A percentile compares a stretch with the other conserved stretches of the same genome.
Evolutionary conservation across 2,329 filamentous ascomycete genomes (phyloP).

Genomic region (Emericellopsis atlantica): DNA sequence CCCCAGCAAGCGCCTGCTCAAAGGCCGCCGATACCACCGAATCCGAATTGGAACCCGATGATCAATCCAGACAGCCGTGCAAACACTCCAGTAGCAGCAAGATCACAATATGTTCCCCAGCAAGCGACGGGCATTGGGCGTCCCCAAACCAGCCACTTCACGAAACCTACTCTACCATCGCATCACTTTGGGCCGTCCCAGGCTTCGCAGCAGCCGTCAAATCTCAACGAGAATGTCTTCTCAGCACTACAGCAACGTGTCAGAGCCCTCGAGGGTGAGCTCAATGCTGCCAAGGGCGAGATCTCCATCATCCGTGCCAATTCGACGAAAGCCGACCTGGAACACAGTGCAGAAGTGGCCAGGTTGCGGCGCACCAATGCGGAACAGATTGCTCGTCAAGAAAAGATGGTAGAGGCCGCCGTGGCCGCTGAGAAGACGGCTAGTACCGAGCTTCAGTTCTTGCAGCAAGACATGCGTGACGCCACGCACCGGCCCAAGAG

Average conservation of each 20-base stretch:
- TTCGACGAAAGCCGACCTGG: constrained; percentile 45
- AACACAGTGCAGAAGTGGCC: constrained; percentile 50
- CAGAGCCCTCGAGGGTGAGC: constrained; percentile 38
- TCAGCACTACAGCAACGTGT: constrained; percentile 39
- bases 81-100: constrained; percentile 1
- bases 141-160: constrained; percentile 26
- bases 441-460: constrained; percentile 59
- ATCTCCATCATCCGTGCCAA: constrained; percentile 64
- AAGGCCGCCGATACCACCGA: constrained; percentile 6
- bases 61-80: constrained; percentile 12
- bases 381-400: constrained; percentile 51
- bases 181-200: constrained; percentile 6
- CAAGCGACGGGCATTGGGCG: constrained; percentile 12
- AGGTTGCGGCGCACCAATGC: constrained; percentile 49
- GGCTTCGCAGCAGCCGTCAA: not conserved
- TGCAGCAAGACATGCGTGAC: constrained; percentile 58
- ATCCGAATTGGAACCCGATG: constrained; percentile 22
- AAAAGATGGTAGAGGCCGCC: constrained; percentile 51
- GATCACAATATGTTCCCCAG: constrained; percentile 9
- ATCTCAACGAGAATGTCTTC: constrained; percentile 16
- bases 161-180: constrained; percentile 16
- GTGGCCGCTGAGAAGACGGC: constrained; percentile 51
- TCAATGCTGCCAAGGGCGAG: constrained; percentile 56
- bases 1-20: constrained; percentile 8
- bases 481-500: constrained; percentile 34